Evolutionary conservation across 2,329 filamentous ascomycete genomes (phyloP), one percentile per base, ranked within the genome.

Genomic region (Phialophora verrucosa): DNA sequence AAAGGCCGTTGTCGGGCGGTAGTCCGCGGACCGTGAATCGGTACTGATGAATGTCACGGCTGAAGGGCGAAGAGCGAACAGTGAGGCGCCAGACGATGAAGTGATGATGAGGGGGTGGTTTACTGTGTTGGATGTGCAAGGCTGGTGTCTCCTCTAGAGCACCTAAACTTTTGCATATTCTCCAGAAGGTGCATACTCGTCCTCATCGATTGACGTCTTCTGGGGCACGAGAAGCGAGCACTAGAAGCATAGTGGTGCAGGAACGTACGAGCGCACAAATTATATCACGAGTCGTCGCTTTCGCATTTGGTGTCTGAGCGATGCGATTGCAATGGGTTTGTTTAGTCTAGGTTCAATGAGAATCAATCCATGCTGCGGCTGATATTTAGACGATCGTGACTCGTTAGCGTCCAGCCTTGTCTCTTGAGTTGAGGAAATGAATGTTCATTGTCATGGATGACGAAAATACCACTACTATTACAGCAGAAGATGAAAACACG

Each of bases 1-100:
- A 85, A 96, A 96, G 84, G 89, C 89, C 64, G 93, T 98, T 20
- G 90, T 89, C 63, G 87, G 86, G 38, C 58, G 64, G 55, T 72
- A 32, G 29, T 25, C 17, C 14, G 17, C 35, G 53, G 20, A 27
- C 20, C 27, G 49, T 25, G 20, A 4, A 20, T n/a, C 7, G 38
- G 1, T n/a, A 44, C 38, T 1, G n/a, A 44, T 53, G 49, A 53
- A 27, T 2, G 20, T 25, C 11, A 53, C 20, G 49, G 10, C 6
- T 12, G 49, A 12, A n/a, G 35, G 3, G 17, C 17, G 38, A n/a
- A n/a, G 38, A 12, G 10, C 32, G 32, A 35, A 35, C 32, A 35
- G 0, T 12, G 10, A 35, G 32, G 32, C 32, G 10, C 10, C 11
- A 35, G 32, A 35, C 10, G 32, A 35, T 35, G 32, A 35, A 10